Percentiles rank a stretch among this genome's conserved stretches.
These are phyloP conservation scores for Neurospora hispaniola DNA, from an alignment of 495 filamentous ascomycete species.

Conservation along the genomic window DNA sequence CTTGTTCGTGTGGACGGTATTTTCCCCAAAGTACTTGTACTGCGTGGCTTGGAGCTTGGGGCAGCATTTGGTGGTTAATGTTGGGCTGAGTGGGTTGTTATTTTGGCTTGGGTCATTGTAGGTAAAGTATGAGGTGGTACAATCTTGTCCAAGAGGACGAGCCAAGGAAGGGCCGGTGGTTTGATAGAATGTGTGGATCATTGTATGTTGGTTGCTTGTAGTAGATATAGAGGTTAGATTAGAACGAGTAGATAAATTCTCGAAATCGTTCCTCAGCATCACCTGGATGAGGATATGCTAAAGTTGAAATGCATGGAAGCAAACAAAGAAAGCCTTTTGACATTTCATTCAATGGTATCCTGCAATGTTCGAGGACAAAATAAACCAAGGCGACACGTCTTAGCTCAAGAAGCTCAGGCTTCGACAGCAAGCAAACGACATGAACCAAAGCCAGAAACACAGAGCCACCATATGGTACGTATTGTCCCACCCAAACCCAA, in stretches of 20 bases:
- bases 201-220: background rate
- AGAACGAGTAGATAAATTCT: background rate
- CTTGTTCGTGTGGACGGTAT: constrained; percentile 98
- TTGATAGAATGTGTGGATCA: background rate
- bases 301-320: background rate
- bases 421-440: background rate
- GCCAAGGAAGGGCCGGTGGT: background rate
- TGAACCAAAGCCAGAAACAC: background rate
- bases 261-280: background rate
- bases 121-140: background rate
- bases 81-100: constrained; percentile 45
- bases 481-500: background rate
- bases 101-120: constrained; percentile 36
- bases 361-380: background rate
- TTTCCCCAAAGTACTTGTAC: constrained; percentile 93
- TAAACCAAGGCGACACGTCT: background rate
- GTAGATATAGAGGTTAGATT: background rate
- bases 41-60: constrained; percentile 74
- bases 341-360: background rate
- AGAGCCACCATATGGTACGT: background rate
- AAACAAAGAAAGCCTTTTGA: background rate
- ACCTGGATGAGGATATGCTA: background rate
- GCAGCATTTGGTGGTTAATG: constrained; percentile 66
- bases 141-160: background rate
- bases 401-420: background rate